Evolutionary conservation across 768 basidiomycete species (phyloP), one percentile per base, ranked within the genome.

Genomic region (Basidioascus undulatus): DNA sequence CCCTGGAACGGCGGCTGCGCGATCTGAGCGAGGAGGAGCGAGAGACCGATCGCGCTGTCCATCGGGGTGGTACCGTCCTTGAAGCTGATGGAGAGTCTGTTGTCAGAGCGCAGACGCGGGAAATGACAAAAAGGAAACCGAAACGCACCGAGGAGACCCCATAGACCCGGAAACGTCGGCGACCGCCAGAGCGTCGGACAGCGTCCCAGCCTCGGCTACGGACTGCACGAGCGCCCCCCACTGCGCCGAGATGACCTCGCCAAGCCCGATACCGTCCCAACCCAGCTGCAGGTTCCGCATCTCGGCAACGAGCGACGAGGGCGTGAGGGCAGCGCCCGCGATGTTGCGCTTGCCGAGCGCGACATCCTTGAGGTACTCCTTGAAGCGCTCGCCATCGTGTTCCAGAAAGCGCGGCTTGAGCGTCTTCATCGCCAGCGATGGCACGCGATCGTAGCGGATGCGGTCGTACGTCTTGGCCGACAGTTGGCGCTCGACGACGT

Each of bases 161-260:
- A 78, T 79, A 8, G 72, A 74, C 0, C 72, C 75, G 0, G 73
- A 76, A 15, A 78, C 74, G 50, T 79, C 77, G 54, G 74, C 77
- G 21, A 78, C 49, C 0, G 76, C 76, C 20, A 80, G 51, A 9
- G 66, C 62, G 45, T 71, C 75, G 1, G 72, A 67, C 30, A 80
- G 49, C n/a, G 56, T 53, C 1, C 73, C 71, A 0, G 64, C 57
- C 24, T 68, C 66, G n/a, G 62, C 61, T 5, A 76, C 56, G 5
- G 60, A 61, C 15, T 60, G 55, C 26, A 78, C 56, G 33, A 78
- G 60, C 0, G 70, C 59, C 41, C 64, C 63, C 76, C 76, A 79
- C 55, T 79, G 76, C 0, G 64, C 68, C 45, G 78, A 67, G 6
- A 69, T 51, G 20, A 75, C 68, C 23, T 64, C 59, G 15, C 56